Conservation (phyloP, 1,284 basidiomycete genomes). For the Meira nashicola region DNA sequence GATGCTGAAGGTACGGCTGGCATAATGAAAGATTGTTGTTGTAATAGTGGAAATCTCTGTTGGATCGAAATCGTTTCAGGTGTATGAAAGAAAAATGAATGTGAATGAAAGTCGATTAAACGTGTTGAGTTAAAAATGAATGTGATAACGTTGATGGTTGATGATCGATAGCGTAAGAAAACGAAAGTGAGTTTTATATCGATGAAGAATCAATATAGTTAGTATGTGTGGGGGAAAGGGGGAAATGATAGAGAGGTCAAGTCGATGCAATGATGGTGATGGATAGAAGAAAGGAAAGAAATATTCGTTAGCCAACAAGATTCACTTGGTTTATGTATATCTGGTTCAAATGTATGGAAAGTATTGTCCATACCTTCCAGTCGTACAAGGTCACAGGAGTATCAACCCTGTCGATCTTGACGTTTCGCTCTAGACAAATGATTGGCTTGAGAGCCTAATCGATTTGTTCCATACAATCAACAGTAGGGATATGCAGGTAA, state of each 20-base stretch:
- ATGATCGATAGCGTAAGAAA: neutral
- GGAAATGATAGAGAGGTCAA: neutral
- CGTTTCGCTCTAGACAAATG: no score
- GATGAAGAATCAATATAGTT: neutral
- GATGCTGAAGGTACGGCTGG: neutral
- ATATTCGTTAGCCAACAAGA: neutral
- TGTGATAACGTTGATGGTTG: neutral
- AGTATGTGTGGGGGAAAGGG: neutral
- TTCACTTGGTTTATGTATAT: neutral
- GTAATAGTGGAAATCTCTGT: neutral
- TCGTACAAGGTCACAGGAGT: no score
- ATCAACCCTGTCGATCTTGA: no score
- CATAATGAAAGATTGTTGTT: neutral
- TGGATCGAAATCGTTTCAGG: neutral
- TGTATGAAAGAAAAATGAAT: neutral
- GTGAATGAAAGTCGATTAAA: neutral
- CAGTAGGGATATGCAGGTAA: no score
- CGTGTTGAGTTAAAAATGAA: neutral
- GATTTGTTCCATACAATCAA: no score
- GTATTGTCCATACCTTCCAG: no score
- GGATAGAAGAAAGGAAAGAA: neutral
- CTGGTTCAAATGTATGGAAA: neutral
- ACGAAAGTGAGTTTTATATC: neutral
- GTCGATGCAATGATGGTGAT: neutral
- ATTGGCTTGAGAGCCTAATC: no score